These are phyloP conservation scores for Serendipita sp. DNA, from an alignment of 768 basidiomycete genomes.

Conservation along the genomic window DNA sequence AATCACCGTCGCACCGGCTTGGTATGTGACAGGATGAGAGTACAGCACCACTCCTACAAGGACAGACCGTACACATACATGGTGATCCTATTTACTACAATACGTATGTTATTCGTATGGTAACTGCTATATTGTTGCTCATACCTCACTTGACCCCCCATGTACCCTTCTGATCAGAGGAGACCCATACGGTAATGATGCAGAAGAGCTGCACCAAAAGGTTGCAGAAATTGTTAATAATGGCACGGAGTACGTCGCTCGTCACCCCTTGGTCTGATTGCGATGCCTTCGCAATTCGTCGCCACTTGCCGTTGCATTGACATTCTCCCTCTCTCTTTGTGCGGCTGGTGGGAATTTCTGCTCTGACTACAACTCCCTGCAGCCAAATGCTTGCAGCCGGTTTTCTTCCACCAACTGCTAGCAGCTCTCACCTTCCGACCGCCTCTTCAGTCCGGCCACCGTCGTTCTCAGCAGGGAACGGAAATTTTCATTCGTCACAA, in stretches of 20 bases:
- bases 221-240: background rate
- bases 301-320: background rate
- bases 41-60: too few species aligned
- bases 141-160: background rate
- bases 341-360: too few species aligned
- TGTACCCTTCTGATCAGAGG: background rate
- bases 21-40: too few species aligned
- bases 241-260: background rate
- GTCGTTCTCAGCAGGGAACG: background rate
- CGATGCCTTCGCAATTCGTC: background rate
- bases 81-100: too few species aligned
- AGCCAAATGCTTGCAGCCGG: background rate
- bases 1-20: too few species aligned
- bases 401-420: background rate
- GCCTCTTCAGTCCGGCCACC: background rate
- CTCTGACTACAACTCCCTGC: background rate
- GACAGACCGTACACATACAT: too few species aligned
- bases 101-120: background rate
- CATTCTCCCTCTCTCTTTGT: too few species aligned
- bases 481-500: background rate
- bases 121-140: background rate
- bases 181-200: background rate
- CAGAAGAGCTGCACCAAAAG: background rate
- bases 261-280: background rate
- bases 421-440: background rate